phyloP scores from a whole-genome alignment of 148 eudicot species.

The Drosera capensis region DNA sequence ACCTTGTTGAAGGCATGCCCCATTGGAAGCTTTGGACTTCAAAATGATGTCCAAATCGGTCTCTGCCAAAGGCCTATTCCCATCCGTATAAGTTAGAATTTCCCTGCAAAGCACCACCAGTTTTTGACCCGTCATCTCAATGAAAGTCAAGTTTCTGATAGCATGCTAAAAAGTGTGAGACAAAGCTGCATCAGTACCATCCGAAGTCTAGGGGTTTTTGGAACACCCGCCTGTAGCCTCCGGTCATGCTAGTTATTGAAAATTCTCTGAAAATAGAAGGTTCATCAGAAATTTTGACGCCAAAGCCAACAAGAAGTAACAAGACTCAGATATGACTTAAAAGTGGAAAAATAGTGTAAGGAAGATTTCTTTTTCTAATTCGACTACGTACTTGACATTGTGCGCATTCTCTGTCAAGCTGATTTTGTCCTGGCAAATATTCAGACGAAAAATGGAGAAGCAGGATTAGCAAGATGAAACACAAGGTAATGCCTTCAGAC shows the following conservation, averaged over 20 bases:
- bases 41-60: slow-evolving; percentile 61
- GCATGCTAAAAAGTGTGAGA: too few species aligned
- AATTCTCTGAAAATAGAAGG: slow-evolving; percentile 43
- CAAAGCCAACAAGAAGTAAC: background rate
- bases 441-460: background rate
- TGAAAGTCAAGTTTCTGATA: background rate
- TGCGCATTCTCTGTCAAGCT: slow-evolving; percentile 64
- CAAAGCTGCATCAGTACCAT: slow-evolving; percentile 34
- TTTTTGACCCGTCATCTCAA: background rate
- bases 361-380: background rate
- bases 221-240: slow-evolving; percentile 78
- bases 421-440: slow-evolving; percentile 53
- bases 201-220: slow-evolving; percentile 70
- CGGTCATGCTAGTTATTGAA: slow-evolving; percentile 75
- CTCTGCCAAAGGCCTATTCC: slow-evolving; percentile 51
- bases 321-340: background rate
- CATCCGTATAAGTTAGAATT: slow-evolving; percentile 54
- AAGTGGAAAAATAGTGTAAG: background rate
- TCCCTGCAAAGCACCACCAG: slow-evolving; percentile 34
- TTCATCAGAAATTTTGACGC: background rate
- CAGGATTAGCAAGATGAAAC: background rate
- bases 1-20: slow-evolving; percentile 8
- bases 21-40: slow-evolving; percentile 18
- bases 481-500: background rate
- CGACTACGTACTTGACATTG: slow-evolving; percentile 47